Evolutionary conservation across 305 asterid genomes (phyloP), one percentile per base, ranked within the genome.

Genomic region (Fraxinus angustifolia): DNA sequence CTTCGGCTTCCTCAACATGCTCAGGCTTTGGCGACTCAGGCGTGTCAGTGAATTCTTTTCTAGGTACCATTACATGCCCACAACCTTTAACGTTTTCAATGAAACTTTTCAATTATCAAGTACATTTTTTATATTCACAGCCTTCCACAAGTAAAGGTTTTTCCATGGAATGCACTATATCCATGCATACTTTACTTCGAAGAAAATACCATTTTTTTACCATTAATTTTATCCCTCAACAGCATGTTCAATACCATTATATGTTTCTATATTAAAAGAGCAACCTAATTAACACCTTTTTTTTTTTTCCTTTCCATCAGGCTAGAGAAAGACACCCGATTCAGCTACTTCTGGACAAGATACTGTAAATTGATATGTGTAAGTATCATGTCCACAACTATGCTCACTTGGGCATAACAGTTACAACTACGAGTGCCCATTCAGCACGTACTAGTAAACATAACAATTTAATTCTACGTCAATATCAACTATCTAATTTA

Each of bases 281-380:
- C 26, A 33, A 17, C 17, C 26, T 26, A 17, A 33, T 40, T 4
- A 2, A 68, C 35, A 31, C 34, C 14, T 28, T 81, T 16, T 28
- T 79, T 34, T 34, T 34, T 4, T 4, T 23, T n/a, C n/a, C n/a
- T 0, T 75, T 31, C 71, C 65, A 81, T 48, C 91, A 92, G 98
- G 87, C 87, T 95, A 83, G 99, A 93, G 90, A 95, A 95, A 87
- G 99, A 95, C 90, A 92, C 95, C 65, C 92, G 95, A 12, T 87
- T 95, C 91, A 89, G 92, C 92, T 95, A 95, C 93, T 95, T 93
- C 84, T 90, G 95, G 95, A 95, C 97, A 73, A 89, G 99, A 91
- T 87, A 81, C 87, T 67, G 79, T 75, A 95, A 95, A 84, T 88
- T 95, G 28, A 89, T 93, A 78, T 85, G 90, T 80, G 97, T 95